Evolutionary conservation across 805 yeast species (phyloP), one percentile per base, ranked within the genome.

Genomic region (Lipomyces japonicus): DNA sequence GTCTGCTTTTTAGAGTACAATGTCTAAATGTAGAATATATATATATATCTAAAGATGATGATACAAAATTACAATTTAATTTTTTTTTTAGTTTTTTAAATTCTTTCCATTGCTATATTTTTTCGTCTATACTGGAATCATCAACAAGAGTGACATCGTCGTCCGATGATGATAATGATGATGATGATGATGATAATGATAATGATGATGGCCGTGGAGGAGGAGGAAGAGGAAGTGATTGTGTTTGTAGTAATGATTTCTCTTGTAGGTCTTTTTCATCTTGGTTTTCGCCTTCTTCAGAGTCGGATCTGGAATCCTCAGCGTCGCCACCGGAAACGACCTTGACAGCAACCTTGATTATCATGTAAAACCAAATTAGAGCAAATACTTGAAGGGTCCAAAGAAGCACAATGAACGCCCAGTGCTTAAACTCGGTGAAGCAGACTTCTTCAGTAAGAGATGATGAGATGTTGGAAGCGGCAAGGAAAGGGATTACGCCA

Each of bases 221-320:
- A n/a, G n/a, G n/a, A n/a, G n/a, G n/a, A n/a, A n/a, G n/a, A n/a
- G n/a, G 37, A 6, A 34, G 21, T 34, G 12, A 28, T 7, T 12
- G 10, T 12, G 31, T 28, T 12, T 12, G 7, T 12, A 7, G 10
- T 19, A 6, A 34, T 19, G 21, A 19, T 34, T 34, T 34, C 37
- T 41, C 47, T 14, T 26, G 24, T 12, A 10, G 28, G 10, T 43
- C 48, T 16, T 24, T 43, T 12, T 44, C 36, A 2, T 32, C 14
- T n/a, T 46, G 63, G 16, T 60, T 60, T 3, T 59, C 58, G 31
- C 61, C 73, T 44, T 81, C 87, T 48, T 86, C 95, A 48, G 76
- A 82, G 60, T 86, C 95, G 64, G 91, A 82, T 68, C 96, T 79
- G 28, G 84, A 82, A 65, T 89, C 96, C 60, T 86, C 95, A 1